Evolutionary conservation across 257 asterid species (phyloP), one percentile per base, ranked within the genome.

Genomic region (Solanum chmielewskii): DNA sequence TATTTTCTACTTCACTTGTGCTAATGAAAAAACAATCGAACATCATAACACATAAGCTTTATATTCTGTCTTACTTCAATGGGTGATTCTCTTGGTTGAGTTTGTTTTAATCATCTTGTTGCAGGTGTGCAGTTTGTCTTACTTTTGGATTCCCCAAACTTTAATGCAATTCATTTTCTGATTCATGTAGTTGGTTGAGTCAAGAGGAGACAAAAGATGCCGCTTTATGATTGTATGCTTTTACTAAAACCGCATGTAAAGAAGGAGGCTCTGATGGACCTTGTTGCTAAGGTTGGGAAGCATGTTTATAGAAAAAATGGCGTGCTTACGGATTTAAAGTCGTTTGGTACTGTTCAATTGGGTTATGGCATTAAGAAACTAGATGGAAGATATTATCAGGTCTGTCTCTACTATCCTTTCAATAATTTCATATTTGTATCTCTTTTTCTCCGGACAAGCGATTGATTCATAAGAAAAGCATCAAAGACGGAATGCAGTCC

Each of bases 351-450:
- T 25, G 92, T 93, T 83, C 93, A 95, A 66, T 89, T 96, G 87
- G 99, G 99, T 73, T 96, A 96, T 86, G 99, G 99, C 42, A 92
- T 96, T 76, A 96, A 91, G 92, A 96, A 96, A 82, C 95, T 95
- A 20, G 98, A 95, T 86, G 98, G 99, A 25, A 94, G 93, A 85
- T 92, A 93, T 90, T 96, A 86, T 89, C 94, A 96, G 97, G 99
- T 94, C 33, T 64, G 88, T 71, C 44, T 64, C 8, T 20, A 27
- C 60, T 49, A 49, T 29, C 85, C 66, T 81, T 81, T 81, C 69
- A 31, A 29, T 81, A 29, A 16, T 9, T 7, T 49, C 45, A 47
- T 31, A 31, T 6, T 49, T 81, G 44, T 45, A 41, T 49, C 33
- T 31, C 23, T 6, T 31, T 49, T 7, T 12, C 5, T 15, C 76